These are phyloP conservation scores for Elaeagnus macrophylla DNA, from an alignment of 306 rosid species.

Conservation along the genomic window DNA sequence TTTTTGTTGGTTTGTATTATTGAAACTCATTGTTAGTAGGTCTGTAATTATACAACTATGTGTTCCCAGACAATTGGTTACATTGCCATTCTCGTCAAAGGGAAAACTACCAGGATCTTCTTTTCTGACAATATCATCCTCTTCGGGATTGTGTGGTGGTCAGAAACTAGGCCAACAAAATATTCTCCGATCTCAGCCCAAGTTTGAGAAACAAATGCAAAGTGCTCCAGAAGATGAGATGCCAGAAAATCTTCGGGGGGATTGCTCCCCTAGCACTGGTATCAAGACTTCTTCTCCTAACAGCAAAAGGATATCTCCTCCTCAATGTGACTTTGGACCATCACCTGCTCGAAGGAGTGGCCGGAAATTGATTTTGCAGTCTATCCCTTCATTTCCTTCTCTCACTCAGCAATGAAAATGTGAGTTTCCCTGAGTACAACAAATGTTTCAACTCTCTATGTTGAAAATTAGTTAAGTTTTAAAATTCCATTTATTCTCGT, in stretches of 20 bases:
- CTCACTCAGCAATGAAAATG: conserved; percentile 52
- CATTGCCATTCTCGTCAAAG: conserved; percentile 51
- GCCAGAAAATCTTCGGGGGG: conserved; percentile 43
- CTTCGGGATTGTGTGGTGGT: conserved; percentile 41
- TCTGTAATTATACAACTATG: conserved; percentile 6
- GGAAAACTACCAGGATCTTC: conserved; percentile 59
- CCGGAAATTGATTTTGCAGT: conserved; percentile 71
- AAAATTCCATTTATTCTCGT: conserved; percentile 18
- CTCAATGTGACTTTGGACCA: conserved; percentile 40
- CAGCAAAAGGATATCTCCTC: conserved; percentile 79
- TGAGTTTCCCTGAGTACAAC: conserved; percentile 4
- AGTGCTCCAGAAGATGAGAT: conserved; percentile 47
- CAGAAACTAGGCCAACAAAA: conserved; percentile 48
- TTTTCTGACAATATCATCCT: conserved; percentile 41
- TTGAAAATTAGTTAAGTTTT: conserved; percentile 9
- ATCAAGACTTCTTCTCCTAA: conserved; percentile 72
- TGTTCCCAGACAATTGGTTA: conserved; percentile 41
- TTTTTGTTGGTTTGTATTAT: conserved; percentile 14
- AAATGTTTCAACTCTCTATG: conserved; percentile 13
- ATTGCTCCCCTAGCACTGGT: conserved; percentile 42
- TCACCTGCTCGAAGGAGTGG: conserved; percentile 61
- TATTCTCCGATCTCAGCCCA: conserved; percentile 34
- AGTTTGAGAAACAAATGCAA: conserved; percentile 34
- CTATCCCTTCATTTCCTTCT: conserved; percentile 85
- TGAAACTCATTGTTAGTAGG: conserved; percentile 12